Evolutionary conservation across 1,284 basidiomycete genomes (phyloP), one percentile per base, ranked within the genome.

Genomic region (Malassezia yamatoensis): DNA sequence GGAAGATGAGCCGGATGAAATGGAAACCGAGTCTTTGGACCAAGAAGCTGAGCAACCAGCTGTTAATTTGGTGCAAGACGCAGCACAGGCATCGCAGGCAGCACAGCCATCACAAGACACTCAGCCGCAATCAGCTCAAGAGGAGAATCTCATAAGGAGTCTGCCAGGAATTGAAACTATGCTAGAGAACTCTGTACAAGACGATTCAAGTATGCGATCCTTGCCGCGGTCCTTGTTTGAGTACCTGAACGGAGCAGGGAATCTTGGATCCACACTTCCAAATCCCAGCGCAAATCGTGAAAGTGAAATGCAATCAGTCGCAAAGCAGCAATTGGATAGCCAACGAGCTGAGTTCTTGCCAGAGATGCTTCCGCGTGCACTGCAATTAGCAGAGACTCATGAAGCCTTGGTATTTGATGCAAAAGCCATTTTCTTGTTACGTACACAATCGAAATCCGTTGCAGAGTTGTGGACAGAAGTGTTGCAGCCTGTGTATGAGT

Each of bases 331-430:
- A 11, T 39, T 63, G 20, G 66, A 64, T 33, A n/a, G 53, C 36
- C 46, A 44, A 12, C 63, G 66, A 13, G 49, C 84, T 49, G 78
- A 81, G 34, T 74, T 90, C 34, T 52, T 51, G 12, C 51, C 53
- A 10, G 52, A 42, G 15, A 51, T 74, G 38, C 53, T 64, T 41
- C 49, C 58, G 15, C 63, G 68, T 16, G 61, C 64, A 0, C 78
- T 98, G 41, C 77, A 80, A 11, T 80, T 99, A 29, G 85, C 93
- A 44, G 91, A 96, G 70, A 83, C 86, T 59, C 86, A 90, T 65
- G 83, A 86, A 8, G 84, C 85, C 6, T 81, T 96, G 42, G 84
- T 96, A 45, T 94, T 94, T 69, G 90, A 96, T 68, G 81, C 94
- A 47, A 65, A 66, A 42, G 53, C 63, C 10, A 64, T 68, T 37